Evolutionary conservation across 2,329 filamentous ascomycete species (phyloP).

Genomic region (Fusarium chlamydosporum): DNA sequence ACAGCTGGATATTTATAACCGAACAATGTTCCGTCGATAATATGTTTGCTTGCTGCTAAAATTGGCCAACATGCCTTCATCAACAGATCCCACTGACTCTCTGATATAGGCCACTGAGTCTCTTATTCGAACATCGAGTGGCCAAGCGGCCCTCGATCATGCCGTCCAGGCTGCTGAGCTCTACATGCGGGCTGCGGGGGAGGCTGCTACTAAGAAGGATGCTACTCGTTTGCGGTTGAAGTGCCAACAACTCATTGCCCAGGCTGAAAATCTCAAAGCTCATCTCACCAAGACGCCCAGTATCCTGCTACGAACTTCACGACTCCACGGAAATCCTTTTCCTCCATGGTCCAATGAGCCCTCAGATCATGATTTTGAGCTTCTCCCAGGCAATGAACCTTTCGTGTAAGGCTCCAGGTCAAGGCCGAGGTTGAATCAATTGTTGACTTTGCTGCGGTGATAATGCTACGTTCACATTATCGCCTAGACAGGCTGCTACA

Average conservation of each 20-base stretch:
- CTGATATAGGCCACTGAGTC: conserved; percentile 57
- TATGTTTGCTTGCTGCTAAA: not conserved
- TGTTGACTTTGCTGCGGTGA: conserved; percentile 67
- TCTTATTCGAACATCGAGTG: conserved; percentile 54
- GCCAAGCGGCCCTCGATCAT: conserved; percentile 75
- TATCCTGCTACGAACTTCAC: conserved; percentile 81
- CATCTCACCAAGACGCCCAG: conserved; percentile 34
- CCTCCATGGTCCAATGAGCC: conserved; percentile 84
- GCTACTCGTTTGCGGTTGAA: conserved; percentile 76
- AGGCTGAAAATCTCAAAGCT: conserved; percentile 82
- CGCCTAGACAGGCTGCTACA: conserved; percentile 78
- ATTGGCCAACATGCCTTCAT: conserved; percentile 1
- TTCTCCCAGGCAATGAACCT: conserved; percentile 61
- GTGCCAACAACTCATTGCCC: conserved; percentile 77
- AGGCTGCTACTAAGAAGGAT: conserved; percentile 73
- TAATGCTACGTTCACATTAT: conserved; percentile 77
- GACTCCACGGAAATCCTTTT: conserved; percentile 85
- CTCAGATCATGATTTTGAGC: conserved; percentile 71
- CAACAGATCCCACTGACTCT: conserved; percentile 13
- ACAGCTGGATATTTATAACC: not conserved
- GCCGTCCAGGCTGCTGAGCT: conserved; percentile 84
- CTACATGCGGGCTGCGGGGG: conserved; percentile 81
- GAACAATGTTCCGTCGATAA: not conserved
- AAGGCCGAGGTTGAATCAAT: not conserved
- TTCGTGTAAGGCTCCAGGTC: conserved; percentile 70